phyloP scores from a whole-genome alignment of 768 basidiomycete genomes.

The Dentipellis sp. region DNA sequence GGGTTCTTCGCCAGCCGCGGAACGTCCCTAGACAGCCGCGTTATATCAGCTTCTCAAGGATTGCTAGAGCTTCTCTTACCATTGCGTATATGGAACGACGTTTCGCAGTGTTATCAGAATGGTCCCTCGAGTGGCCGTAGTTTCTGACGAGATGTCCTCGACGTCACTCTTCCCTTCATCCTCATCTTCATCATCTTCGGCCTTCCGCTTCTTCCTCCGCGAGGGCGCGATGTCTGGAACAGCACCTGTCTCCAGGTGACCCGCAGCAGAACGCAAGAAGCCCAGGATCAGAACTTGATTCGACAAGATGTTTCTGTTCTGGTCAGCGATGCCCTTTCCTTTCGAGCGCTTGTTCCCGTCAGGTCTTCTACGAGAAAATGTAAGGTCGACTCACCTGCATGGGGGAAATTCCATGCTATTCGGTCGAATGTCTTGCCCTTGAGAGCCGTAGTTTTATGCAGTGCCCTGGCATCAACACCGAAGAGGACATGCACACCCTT shows the following conservation, averaged over 20 bases:
- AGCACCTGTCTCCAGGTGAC: conserved; percentile 49
- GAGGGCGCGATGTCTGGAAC: conserved; percentile 32
- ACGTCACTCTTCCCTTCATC: conserved; percentile 26
- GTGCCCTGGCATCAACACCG: conserved; percentile 71
- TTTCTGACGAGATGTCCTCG: conserved; percentile 18
- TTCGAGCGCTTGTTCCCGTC: conserved; percentile 5
- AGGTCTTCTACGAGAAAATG: not conserved
- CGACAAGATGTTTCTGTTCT: conserved; percentile 84
- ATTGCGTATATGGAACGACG: conserved; percentile 78
- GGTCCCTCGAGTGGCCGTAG: conserved; percentile 44
- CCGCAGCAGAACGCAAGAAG: conserved; percentile 68
- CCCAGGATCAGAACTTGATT: conserved; percentile 80
- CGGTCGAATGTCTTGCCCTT: conserved; percentile 64
- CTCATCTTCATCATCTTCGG: conserved; percentile 37
- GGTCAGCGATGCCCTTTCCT: conserved; percentile 89
- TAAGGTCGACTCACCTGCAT: conserved; percentile 59
- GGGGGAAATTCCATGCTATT: conserved; percentile 94
- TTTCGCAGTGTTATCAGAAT: conserved; percentile 83
- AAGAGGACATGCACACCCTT: conserved; percentile 70
- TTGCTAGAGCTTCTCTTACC: conserved; percentile 37
- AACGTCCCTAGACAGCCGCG: conserved; percentile 46
- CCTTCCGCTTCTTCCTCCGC: conserved; percentile 32
- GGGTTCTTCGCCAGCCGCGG: conserved; percentile 69
- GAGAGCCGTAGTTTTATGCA: conserved; percentile 50
- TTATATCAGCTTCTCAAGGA: not conserved